Percentiles rank a stretch among this genome's conserved stretches.
These are phyloP conservation scores for Diutina pseudorugosa DNA, from an alignment of 1,139 yeast genomes.

Conservation along the genomic window DNA sequence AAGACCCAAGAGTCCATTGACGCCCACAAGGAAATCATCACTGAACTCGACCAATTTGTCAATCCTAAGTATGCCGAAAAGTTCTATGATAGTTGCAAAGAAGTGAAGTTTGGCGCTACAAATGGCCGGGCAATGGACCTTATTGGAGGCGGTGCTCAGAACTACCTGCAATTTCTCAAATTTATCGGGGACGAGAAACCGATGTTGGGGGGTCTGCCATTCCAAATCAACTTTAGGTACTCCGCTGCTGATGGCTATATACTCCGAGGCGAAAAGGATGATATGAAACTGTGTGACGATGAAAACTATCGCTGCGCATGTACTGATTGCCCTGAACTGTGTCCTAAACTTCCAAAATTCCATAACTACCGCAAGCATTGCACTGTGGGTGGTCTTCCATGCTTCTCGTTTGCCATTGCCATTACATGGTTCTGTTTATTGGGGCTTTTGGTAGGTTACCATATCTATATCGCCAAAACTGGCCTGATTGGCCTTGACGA, in stretches of 20 bases:
- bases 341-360: constrained; percentile 53
- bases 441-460: constrained; percentile 25
- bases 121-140: constrained; percentile 96
- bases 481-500: constrained; percentile 6
- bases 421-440: constrained; percentile 32
- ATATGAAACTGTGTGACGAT: constrained; percentile 48
- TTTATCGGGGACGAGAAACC: constrained; percentile 94
- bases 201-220: constrained; percentile 85
- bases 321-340: constrained; percentile 72
- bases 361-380: constrained; percentile 28
- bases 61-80: constrained; percentile 45
- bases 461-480: constrained; percentile 18
- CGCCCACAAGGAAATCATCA: constrained; percentile 48
- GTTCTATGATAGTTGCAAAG: constrained; percentile 76
- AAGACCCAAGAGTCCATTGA: constrained; percentile 35
- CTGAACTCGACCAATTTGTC: constrained; percentile 57
- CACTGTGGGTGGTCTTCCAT: constrained; percentile 51
- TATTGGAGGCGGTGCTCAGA: constrained; percentile 89
- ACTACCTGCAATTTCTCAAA: constrained; percentile 60
- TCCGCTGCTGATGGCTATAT: constrained; percentile 19
- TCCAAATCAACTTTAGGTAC: constrained; percentile 76
- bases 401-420: constrained; percentile 56
- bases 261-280: constrained; percentile 38
- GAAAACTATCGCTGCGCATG: constrained; percentile 72
- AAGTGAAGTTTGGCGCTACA: constrained; percentile 85